These are phyloP conservation scores for Schizopora paradoxa DNA, from an alignment of 1,284 basidiomycete species.

Conservation along the genomic window DNA sequence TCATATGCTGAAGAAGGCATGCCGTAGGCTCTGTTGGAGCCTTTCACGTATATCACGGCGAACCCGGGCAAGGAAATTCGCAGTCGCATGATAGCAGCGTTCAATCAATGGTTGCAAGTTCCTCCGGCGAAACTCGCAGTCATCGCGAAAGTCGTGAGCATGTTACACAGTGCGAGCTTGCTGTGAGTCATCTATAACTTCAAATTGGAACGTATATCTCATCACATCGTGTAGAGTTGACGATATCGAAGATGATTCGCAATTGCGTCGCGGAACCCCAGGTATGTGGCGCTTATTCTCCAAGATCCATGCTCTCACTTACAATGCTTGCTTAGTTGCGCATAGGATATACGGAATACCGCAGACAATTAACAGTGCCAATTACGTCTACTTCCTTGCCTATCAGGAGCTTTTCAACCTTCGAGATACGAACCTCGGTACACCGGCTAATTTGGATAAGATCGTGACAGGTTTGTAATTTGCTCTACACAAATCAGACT, in stretches of 20 bases:
- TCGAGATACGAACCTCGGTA: conserved; percentile 31
- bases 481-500: neutral
- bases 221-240: conserved; percentile 62
- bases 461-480: conserved; percentile 56
- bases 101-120: conserved; percentile 91
- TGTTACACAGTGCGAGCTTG: conserved; percentile 93
- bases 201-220: neutral
- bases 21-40: conserved; percentile 86
- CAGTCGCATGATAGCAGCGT: conserved; percentile 84
- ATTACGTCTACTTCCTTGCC: conserved; percentile 93
- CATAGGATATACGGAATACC: conserved; percentile 96
- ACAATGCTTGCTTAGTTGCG: conserved; percentile 47
- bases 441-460: conserved; percentile 45
- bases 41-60: conserved; percentile 81
- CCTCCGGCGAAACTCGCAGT: conserved; percentile 64
- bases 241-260: conserved; percentile 96
- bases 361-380: conserved; percentile 96
- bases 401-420: conserved; percentile 74
- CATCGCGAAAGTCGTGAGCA: conserved; percentile 81
- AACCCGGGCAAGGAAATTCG: conserved; percentile 95
- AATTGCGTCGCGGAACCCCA: conserved; percentile 82
- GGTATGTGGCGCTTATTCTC: conserved; percentile 38
- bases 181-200: conserved; percentile 53
- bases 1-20: too few species aligned
- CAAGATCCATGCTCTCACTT: neutral